Percentiles rank a stretch among this genome's conserved stretches.
These are phyloP conservation scores for Madurella mycetomatis DNA, from an alignment of 2,329 filamentous ascomycete species.

Conservation along the genomic window DNA sequence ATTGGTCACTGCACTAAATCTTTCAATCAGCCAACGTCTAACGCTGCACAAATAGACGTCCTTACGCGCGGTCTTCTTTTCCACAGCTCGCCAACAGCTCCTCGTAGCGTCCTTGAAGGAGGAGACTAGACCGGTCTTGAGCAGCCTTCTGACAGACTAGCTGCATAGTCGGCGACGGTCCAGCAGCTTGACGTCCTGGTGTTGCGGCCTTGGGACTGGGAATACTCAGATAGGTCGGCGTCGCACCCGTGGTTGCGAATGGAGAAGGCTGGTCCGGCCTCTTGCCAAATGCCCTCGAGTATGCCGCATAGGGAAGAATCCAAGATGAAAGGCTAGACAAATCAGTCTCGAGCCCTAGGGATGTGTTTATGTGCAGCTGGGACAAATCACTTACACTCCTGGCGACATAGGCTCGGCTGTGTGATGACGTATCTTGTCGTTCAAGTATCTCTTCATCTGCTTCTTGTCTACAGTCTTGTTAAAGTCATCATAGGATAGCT, in stretches of 20 bases:
- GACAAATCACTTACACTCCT: constrained; percentile 1
- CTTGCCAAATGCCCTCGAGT: background rate
- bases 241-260: background rate
- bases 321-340: background rate
- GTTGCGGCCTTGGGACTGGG: background rate
- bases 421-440: constrained; percentile 1
- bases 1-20: background rate
- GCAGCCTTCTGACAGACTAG: too few relatives aligned
- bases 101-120: constrained; percentile 1
- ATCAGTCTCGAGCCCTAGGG: too few relatives aligned
- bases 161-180: too few relatives aligned
- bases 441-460: constrained; percentile 4
- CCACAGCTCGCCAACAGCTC: constrained; percentile 5
- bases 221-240: constrained; percentile 7
- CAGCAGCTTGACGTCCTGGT: too few relatives aligned
- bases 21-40: background rate
- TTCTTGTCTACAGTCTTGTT: constrained; percentile 8
- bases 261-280: background rate
- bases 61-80: constrained; percentile 2
- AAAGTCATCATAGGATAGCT: background rate
- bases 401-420: background rate
- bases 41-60: background rate
- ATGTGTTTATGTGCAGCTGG: too few relatives aligned
- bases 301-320: constrained; percentile 5
- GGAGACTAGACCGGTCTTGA: constrained; percentile 3